These are phyloP conservation scores for Russula dissimulans DNA, from an alignment of 768 basidiomycete species.

Conservation along the genomic window DNA sequence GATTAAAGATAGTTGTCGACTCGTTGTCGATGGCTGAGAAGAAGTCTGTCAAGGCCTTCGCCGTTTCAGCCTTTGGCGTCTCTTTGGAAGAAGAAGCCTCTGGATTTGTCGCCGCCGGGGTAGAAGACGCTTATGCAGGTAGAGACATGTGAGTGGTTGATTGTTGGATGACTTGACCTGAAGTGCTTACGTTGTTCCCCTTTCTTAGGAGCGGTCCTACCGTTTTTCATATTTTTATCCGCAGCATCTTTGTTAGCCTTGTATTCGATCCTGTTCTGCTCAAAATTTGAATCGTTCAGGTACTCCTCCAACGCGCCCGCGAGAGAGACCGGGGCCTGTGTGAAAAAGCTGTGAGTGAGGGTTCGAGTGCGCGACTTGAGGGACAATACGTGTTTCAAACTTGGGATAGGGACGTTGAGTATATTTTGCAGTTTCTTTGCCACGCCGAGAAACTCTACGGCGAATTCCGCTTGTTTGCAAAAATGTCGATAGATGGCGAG, in stretches of 20 bases:
- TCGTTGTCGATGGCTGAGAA: slow-evolving; percentile 82
- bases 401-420: slow-evolving; percentile 89
- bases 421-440: slow-evolving; percentile 91
- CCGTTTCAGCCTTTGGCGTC: slow-evolving; percentile 28
- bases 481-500: slow-evolving; percentile 87
- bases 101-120: slow-evolving; percentile 23
- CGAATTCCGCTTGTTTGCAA: slow-evolving; percentile 85
- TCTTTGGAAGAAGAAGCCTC: slow-evolving; percentile 24
- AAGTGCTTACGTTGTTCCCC: slow-evolving; percentile 27
- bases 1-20: slow-evolving; percentile 63
- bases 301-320: slow-evolving; percentile 92
- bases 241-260: slow-evolving; percentile 65
- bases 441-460: slow-evolving; percentile 86
- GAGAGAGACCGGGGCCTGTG: slow-evolving; percentile 87
- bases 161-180: neutral
- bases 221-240: slow-evolving; percentile 33
- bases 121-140: slow-evolving; percentile 18
- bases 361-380: neutral
- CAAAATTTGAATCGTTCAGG: slow-evolving; percentile 92
- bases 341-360: neutral
- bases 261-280: slow-evolving; percentile 90
- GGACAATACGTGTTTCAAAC: slow-evolving; percentile 71
- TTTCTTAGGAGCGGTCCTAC: slow-evolving; percentile 17
- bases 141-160: neutral
- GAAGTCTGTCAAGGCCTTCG: slow-evolving; percentile 66